Evolutionary conservation across 371 early-diverging fungal genomes (phyloP).

Genomic region (Dichotomocladium elegans): DNA sequence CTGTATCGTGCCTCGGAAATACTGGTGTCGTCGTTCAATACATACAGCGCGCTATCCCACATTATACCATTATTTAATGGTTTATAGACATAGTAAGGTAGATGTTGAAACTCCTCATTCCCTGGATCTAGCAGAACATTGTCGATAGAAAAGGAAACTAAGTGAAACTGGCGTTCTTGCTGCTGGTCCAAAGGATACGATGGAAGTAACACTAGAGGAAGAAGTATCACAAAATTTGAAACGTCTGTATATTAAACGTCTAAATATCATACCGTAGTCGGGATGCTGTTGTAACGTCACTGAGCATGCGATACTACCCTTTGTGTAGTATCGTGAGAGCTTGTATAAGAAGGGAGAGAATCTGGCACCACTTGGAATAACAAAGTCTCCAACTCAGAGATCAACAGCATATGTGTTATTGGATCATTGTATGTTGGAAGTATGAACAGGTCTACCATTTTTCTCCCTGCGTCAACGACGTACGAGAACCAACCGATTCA

Average conservation of each 20-base stretch:
- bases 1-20: background rate
- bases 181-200: no score
- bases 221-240: no score
- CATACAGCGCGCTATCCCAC: background rate
- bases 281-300: no score
- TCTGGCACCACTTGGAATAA: no score
- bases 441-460: slow-evolving; percentile 5
- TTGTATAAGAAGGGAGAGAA: background rate
- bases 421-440: slow-evolving; percentile 8
- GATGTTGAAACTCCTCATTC: background rate
- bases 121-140: background rate
- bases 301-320: no score
- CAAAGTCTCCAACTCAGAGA: slow-evolving; percentile 2
- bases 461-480: slow-evolving; percentile 1
- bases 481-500: background rate
- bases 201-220: no score
- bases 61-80: background rate
- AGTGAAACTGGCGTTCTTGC: no score
- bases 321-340: no score
- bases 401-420: background rate
- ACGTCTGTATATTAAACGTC: no score
- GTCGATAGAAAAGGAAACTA: background rate
- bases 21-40: background rate
- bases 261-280: no score
- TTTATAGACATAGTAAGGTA: background rate